Percentiles rank a stretch among this genome's conserved stretches.
These are phyloP conservation scores for Gliomastix tumulicola DNA, from an alignment of 2,329 filamentous ascomycete genomes.

Conservation along the genomic window DNA sequence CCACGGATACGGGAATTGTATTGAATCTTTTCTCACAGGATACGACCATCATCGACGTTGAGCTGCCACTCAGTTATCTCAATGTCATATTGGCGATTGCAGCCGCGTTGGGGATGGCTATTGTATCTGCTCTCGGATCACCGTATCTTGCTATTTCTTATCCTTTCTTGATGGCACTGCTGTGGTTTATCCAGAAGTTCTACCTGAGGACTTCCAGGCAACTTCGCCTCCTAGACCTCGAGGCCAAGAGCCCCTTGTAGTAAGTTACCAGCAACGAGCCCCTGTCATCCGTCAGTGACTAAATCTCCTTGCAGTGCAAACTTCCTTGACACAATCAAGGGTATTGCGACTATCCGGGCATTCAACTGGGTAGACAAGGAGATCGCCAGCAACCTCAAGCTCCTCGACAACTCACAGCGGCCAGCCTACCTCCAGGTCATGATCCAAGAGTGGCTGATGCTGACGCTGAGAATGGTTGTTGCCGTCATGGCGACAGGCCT, in stretches of 20 bases:
- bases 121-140: conserved; percentile 22
- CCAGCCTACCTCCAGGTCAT: conserved; percentile 49
- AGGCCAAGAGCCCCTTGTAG: conserved; percentile 53
- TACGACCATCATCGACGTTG: conserved; percentile 29
- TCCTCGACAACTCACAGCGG: conserved; percentile 45
- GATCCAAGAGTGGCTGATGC: conserved; percentile 48
- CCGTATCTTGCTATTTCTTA: conserved; percentile 41
- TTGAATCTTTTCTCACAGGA: conserved; percentile 40
- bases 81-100: no score
- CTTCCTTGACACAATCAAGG: conserved; percentile 47
- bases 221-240: conserved; percentile 52
- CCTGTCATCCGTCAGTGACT: no score
- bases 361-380: conserved; percentile 43
- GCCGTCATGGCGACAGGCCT: conserved; percentile 37
- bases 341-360: conserved; percentile 45
- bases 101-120: no score
- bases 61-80: no score
- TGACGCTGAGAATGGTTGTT: conserved; percentile 41
- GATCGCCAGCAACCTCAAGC: conserved; percentile 30
- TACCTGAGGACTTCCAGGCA: conserved; percentile 56
- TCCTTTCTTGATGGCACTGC: conserved; percentile 34
- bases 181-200: conserved; percentile 47
- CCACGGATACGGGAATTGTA: conserved; percentile 30
- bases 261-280: conserved; percentile 21
- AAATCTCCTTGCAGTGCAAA: conserved; percentile 24